Evolutionary conservation across 78 protist species (phyloP).

Genomic region (Tieghemostelium lacteum): DNA sequence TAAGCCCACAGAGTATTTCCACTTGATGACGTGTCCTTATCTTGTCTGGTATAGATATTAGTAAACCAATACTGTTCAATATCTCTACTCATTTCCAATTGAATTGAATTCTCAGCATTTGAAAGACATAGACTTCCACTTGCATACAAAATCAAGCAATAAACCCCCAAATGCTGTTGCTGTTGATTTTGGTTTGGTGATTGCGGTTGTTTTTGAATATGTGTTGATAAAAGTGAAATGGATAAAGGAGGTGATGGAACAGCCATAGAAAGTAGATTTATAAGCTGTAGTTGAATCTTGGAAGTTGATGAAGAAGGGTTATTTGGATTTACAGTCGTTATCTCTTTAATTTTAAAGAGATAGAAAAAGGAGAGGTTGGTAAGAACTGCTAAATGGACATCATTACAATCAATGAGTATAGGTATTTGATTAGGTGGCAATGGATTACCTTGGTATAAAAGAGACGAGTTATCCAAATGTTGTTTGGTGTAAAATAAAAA

Average conservation of each 20-base stretch:
- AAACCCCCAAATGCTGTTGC: not conserved
- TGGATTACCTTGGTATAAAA: not conserved
- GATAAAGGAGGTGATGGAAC: constrained; percentile 52
- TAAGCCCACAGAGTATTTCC: constrained; percentile 85
- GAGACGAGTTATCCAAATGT: constrained; percentile 34
- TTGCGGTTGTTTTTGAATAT: not conserved
- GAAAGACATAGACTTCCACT: constrained; percentile 48
- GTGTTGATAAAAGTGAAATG: constrained; percentile 22
- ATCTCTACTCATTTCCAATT: constrained; percentile 12
- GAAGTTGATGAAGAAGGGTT: too few relatives aligned
- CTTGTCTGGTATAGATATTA: constrained; percentile 37
- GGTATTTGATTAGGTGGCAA: constrained; percentile 64
- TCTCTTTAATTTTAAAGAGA: constrained; percentile 28
- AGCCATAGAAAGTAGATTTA: constrained; percentile 54
- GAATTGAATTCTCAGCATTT: constrained; percentile 64
- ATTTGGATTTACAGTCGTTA: not conserved
- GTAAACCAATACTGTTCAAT: constrained; percentile 83
- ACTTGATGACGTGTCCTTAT: constrained; percentile 16
- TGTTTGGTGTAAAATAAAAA: constrained; percentile 69
- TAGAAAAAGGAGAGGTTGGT: constrained; percentile 75
- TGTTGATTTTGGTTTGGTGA: not conserved
- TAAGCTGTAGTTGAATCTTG: constrained; percentile 2
- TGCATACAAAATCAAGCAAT: constrained; percentile 50
- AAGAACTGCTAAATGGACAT: constrained; percentile 55
- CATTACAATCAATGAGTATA: constrained; percentile 76